These are phyloP conservation scores for Vigna radiata DNA, from an alignment of 306 rosid species.

Conservation along the genomic window DNA sequence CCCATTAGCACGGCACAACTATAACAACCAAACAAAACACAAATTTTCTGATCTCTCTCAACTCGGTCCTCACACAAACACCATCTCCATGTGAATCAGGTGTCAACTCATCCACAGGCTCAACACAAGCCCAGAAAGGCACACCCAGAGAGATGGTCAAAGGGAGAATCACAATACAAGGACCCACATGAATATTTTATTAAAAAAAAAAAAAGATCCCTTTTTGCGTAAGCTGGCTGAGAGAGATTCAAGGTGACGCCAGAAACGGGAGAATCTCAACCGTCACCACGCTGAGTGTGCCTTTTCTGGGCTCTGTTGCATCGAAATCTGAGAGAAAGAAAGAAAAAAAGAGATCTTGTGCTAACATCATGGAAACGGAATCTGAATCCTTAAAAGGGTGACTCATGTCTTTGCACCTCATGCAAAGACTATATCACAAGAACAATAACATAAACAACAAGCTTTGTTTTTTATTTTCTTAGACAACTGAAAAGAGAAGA, in stretches of 20 bases:
- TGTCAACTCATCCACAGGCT: constrained; percentile 26
- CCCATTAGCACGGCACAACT: neutral
- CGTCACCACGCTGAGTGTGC: constrained; percentile 31
- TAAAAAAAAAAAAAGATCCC: neutral
- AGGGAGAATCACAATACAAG: constrained; percentile 35
- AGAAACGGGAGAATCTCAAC: constrained; percentile 16
- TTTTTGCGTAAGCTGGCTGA: neutral
- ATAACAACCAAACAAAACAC: constrained; percentile 15
- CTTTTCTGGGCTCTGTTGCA: constrained; percentile 34
- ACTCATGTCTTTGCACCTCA: constrained; percentile 4
- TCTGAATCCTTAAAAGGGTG: constrained; percentile 44
- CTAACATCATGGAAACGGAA: constrained; percentile 27
- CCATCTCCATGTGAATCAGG: neutral
- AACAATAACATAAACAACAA: neutral
- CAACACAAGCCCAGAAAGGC: constrained; percentile 22
- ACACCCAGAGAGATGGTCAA: constrained; percentile 23
- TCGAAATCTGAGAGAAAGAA: constrained; percentile 37
- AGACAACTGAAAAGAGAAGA: neutral
- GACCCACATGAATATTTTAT: constrained; percentile 41
- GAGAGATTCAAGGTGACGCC: constrained; percentile 35
- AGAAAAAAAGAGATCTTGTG: constrained; percentile 2
- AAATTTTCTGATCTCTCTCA: constrained; percentile 6
- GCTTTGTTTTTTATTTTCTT: neutral
- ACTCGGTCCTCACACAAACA: neutral
- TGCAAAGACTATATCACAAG: constrained; percentile 10